Evolutionary conservation across 2,329 filamentous ascomycete genomes (phyloP).

Genomic region (Alternaria arbusti): DNA sequence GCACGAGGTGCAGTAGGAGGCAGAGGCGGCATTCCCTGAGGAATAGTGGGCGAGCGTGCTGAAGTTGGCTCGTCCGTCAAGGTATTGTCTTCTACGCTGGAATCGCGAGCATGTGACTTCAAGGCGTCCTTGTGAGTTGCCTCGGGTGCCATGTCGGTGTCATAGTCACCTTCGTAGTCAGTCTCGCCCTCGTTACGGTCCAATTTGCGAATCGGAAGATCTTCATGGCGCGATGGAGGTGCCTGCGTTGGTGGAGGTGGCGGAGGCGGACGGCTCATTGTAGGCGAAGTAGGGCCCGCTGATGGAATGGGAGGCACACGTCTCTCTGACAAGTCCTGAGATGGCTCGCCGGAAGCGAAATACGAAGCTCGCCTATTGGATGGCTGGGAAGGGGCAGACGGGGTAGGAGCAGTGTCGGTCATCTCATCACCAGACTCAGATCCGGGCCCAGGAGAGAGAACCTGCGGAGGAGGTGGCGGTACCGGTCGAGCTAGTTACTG

Average conservation of each 20-base stretch:
- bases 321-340: slow-evolving; percentile 34
- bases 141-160: slow-evolving; percentile 94
- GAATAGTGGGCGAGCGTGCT: slow-evolving; percentile 48
- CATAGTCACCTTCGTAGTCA: slow-evolving; percentile 97
- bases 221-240: slow-evolving; percentile 47
- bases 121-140: slow-evolving; percentile 93
- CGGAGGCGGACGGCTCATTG: slow-evolving; percentile 51
- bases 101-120: slow-evolving; percentile 78
- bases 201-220: slow-evolving; percentile 44
- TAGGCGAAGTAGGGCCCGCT: slow-evolving; percentile 43
- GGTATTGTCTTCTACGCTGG: slow-evolving; percentile 73
- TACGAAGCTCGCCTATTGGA: slow-evolving; percentile 51
- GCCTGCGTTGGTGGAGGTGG: slow-evolving; percentile 55
- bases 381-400: slow-evolving; percentile 34
- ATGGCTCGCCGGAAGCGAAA: slow-evolving; percentile 47
- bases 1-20: slow-evolving; percentile 49
- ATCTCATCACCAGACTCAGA: slow-evolving; percentile 91
- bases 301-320: slow-evolving; percentile 62
- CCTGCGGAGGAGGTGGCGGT: slow-evolving; percentile 60
- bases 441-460: slow-evolving; percentile 73
- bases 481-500: slow-evolving; percentile 65
- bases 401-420: slow-evolving; percentile 42
- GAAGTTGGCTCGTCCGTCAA: slow-evolving; percentile 61
- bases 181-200: slow-evolving; percentile 81
- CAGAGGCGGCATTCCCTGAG: slow-evolving; percentile 42